Percentiles rank a stretch among this genome's conserved stretches.
These are phyloP conservation scores for Aspergillus carbonarius DNA, from an alignment of 2,329 filamentous ascomycete genomes.

Conservation along the genomic window DNA sequence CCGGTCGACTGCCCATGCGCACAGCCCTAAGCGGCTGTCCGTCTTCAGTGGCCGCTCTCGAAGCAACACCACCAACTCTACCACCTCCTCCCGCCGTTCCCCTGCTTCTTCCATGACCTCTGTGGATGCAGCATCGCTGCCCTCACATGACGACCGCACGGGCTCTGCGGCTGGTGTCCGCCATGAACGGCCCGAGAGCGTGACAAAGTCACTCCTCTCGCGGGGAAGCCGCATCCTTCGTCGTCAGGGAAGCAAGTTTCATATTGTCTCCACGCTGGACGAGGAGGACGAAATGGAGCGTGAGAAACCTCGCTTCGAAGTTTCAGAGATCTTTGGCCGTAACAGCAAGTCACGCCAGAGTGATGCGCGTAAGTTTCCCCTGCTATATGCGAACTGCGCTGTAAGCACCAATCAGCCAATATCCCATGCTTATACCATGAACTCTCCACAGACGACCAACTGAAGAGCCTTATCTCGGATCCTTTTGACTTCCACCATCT, in stretches of 20 bases:
- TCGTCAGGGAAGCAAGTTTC: conserved; percentile 49
- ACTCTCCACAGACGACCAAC: conserved; percentile 34
- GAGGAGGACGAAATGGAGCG: conserved; percentile 41
- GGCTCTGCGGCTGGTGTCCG: conserved; percentile 27
- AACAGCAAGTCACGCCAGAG: conserved; percentile 32
- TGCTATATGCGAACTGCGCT: not conserved
- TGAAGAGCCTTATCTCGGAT: conserved; percentile 57
- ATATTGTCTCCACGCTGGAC: conserved; percentile 41
- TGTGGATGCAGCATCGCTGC: conserved; percentile 30
- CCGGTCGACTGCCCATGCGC: conserved; percentile 34
- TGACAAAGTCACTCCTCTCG: conserved; percentile 42
- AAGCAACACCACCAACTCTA: conserved; percentile 53
- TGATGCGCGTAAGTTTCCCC: conserved; percentile 36
- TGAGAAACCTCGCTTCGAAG: conserved; percentile 34
- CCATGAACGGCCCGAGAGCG: conserved; percentile 36
- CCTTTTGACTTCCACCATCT: conserved; percentile 66
- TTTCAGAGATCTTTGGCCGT: conserved; percentile 34
- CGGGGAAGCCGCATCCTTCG: conserved; percentile 49
- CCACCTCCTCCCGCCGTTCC: conserved; percentile 46
- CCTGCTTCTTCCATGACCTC: conserved; percentile 47
- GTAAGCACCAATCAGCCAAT: not conserved
- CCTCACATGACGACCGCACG: conserved; percentile 35
- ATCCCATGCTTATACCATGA: conserved; percentile 4
- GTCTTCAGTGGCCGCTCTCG: conserved; percentile 42
- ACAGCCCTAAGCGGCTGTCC: conserved; percentile 41